Evolutionary conservation across 805 yeast species (phyloP), one percentile per base, ranked within the genome.

Genomic region (Kuraishia molischiana): DNA sequence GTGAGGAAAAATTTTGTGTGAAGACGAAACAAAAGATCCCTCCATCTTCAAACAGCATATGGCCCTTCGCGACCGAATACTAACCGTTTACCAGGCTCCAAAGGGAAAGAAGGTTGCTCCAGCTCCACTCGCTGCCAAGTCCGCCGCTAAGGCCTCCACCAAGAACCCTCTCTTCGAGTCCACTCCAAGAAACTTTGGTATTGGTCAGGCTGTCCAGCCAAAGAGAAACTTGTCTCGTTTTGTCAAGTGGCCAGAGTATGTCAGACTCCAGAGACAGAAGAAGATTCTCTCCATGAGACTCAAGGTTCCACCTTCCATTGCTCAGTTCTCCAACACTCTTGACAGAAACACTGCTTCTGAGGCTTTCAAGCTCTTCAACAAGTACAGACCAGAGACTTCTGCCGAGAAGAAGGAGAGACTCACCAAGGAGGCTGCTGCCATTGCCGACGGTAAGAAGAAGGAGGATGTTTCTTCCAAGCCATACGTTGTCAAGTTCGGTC

Each of bases 311-410:
- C 98, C 98, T 62, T 83, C 97, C 51, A 80, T 90, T 64, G 79
- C 97, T 51, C 98, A 90, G 75, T 90, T 90, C 81, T 87, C 86
- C 62, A 73, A 83, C 72, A 81, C 87, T 61, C 77, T 90, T 68
- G 98, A 90, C 84, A 89, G 89, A 84, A 90, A 90, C 87, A 84
- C 97, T 54, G 97, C 98, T 61, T 74, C 96, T 58, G 94, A 85
- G 72, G 75, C 95, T 56, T 85, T 90, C 81, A 89, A 89, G 79
- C 80, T 90, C 61, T 81, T 90, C 75, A 87, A 87, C 94, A 90
- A 92, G 78, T 90, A 90, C 86, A 82, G 95, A 75, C 97, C 98
- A 64, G 98, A 90, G 79, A 85, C 96, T 51, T 61, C 79, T 61
- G 82, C 87, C 64, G 96, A 92, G 77, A 90, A 90, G 95, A 87